Percentiles rank a stretch among this genome's conserved stretches.
Conservation (phyloP, 129 eudicot species). For the Helianthus annuus region HanXRQr2.0-SUNRISE NC_035444.2:52189069-52189568, state of each 20-base stretch:
- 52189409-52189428: constrained; percentile 71
- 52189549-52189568: neutral
- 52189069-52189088: too few relatives aligned
- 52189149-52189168: neutral
- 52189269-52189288: constrained; percentile 61
- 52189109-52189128: too few relatives aligned
- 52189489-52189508: too few relatives aligned
- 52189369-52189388: constrained; percentile 38
- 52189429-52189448: constrained; percentile 76
- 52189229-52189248: constrained; percentile 61
- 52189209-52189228: constrained; percentile 51
- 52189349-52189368: constrained; percentile 29
- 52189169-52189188: neutral
- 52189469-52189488: neutral
- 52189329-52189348: constrained; percentile 38
- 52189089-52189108: too few relatives aligned
- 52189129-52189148: neutral
- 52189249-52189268: constrained; percentile 84
- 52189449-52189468: constrained; percentile 52
- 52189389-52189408: constrained; percentile 64
- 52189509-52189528: neutral
- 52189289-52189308: constrained; percentile 60
- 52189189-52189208: constrained; percentile 57
- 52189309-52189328: constrained; percentile 51
- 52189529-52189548: neutral